Evolutionary conservation across 2,329 filamentous ascomycete genomes (phyloP).

Genomic region (Annulohypoxylon truncatum): DNA sequence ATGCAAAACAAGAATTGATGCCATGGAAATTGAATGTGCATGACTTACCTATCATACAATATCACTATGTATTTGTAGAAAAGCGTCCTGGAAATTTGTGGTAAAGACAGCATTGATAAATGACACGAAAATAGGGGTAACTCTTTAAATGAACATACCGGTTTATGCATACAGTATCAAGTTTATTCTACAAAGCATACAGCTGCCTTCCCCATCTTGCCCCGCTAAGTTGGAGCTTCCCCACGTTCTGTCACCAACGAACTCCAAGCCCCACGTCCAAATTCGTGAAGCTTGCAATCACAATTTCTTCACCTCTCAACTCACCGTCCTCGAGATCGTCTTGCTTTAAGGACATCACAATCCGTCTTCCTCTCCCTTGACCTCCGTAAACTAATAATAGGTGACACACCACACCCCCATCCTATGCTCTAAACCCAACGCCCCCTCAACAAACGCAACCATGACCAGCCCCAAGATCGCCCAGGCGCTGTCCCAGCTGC

Average conservation of each 20-base stretch:
- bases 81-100: too few relatives aligned
- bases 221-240: conserved; percentile 33
- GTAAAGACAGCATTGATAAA: too few relatives aligned
- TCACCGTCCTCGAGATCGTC: not conserved
- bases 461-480: conserved; percentile 54
- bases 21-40: too few relatives aligned
- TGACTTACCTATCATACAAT: too few relatives aligned
- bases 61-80: too few relatives aligned
- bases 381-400: not conserved
- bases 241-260: conserved; percentile 20
- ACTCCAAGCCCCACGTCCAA: conserved; percentile 21
- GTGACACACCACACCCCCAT: not conserved
- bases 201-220: not conserved
- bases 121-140: not conserved
- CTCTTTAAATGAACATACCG: not conserved
- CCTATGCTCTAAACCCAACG: not conserved
- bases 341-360: not conserved
- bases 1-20: too few relatives aligned
- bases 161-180: not conserved
- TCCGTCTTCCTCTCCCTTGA: not conserved
- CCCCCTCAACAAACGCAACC: not conserved
- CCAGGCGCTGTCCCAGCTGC: conserved; percentile 57
- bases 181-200: conserved; percentile 4
- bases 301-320: conserved; percentile 10
- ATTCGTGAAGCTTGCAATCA: conserved; percentile 28